A percentile compares a stretch with the other conserved stretches of the same genome.
Evolutionary conservation across 768 basidiomycete species (phyloP).

Genomic region (Macrolepiota dolichaula): DNA sequence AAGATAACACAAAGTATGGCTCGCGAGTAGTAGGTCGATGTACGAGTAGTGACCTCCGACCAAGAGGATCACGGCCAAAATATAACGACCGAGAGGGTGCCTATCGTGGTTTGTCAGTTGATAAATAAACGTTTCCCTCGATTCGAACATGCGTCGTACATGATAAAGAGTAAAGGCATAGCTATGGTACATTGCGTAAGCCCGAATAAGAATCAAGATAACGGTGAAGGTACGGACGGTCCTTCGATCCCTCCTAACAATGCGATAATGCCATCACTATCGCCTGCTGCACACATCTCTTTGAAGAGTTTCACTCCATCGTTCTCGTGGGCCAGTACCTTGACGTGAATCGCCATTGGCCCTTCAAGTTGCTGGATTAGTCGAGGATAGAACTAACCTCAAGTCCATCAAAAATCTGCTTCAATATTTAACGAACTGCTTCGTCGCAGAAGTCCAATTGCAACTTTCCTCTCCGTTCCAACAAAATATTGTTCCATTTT

Average conservation of each 20-base stretch:
- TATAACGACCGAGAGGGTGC: conserved; percentile 45
- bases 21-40: conserved; percentile 47
- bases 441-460: not conserved
- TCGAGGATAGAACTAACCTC: conserved; percentile 39
- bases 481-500: conserved; percentile 60
- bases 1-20: conserved; percentile 62
- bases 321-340: conserved; percentile 65
- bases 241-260: conserved; percentile 70
- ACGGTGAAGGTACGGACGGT: conserved; percentile 54
- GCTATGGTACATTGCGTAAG: conserved; percentile 31
- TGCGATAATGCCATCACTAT: conserved; percentile 40
- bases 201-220: not conserved
- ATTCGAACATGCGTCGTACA: conserved; percentile 34
- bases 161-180: conserved; percentile 82
- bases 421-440: not conserved
- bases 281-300: conserved; percentile 25
- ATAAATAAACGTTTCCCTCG: not conserved
- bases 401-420: conserved; percentile 74
- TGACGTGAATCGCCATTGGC: not conserved
- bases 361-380: not conserved
- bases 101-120: conserved; percentile 28
- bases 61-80: conserved; percentile 81
- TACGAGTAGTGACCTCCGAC: conserved; percentile 79
- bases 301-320: conserved; percentile 60
- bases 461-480: conserved; percentile 79